A percentile compares a stretch with the other conserved stretches of the same genome.
These are phyloP conservation scores for Lachancea nothofagi DNA, from an alignment of 805 yeast species.

Conservation along the genomic window DNA sequence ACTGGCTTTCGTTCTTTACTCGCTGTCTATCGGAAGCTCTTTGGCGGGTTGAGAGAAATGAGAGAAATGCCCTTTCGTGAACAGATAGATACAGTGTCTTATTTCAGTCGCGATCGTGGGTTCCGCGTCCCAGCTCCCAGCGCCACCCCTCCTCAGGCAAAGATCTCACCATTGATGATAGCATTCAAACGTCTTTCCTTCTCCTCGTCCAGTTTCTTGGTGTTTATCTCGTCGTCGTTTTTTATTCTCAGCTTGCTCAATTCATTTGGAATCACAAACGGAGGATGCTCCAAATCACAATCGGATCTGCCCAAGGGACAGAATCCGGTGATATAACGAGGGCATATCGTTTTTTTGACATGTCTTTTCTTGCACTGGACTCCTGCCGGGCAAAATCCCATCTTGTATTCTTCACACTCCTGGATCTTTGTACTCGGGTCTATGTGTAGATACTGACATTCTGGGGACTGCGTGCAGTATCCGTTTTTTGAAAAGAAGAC, in stretches of 20 bases:
- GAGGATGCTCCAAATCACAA: slow-evolving; percentile 75
- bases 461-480: slow-evolving; percentile 87
- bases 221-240: slow-evolving; percentile 31
- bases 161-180: slow-evolving; percentile 31
- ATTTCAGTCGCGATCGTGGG: no score
- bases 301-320: slow-evolving; percentile 86
- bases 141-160: no score
- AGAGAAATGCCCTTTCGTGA: no score
- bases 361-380: slow-evolving; percentile 82
- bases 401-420: slow-evolving; percentile 73
- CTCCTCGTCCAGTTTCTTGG: slow-evolving; percentile 32
- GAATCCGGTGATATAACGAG: slow-evolving; percentile 78
- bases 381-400: slow-evolving; percentile 91
- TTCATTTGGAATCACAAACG: slow-evolving; percentile 45
- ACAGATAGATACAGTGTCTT: no score
- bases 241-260: slow-evolving; percentile 30
- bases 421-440: slow-evolving; percentile 89
- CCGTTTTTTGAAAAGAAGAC: slow-evolving; percentile 75
- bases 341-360: slow-evolving; percentile 69
- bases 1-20: no score
- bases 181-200: slow-evolving; percentile 34
- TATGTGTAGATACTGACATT: slow-evolving; percentile 86
- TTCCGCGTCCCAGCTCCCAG: no score
- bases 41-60: no score
- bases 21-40: no score